A percentile compares a stretch with the other conserved stretches of the same genome.
Evolutionary conservation across 2,329 filamentous ascomycete genomes (phyloP).

Genomic region (Botrytis medusae): DNA sequence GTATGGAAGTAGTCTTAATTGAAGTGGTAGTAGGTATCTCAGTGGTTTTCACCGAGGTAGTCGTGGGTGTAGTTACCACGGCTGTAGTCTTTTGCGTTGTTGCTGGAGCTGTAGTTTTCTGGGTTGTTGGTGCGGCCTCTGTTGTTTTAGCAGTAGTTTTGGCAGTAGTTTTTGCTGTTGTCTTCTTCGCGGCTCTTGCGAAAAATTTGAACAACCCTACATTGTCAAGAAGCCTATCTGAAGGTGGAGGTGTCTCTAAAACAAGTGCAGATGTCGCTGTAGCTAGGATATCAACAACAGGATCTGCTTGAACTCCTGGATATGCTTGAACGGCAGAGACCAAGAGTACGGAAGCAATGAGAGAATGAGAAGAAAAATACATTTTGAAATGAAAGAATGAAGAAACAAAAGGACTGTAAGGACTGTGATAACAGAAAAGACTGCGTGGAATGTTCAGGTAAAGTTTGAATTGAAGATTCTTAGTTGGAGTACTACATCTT

Average conservation of each 20-base stretch:
- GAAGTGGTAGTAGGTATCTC: background rate
- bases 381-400: conserved; percentile 8
- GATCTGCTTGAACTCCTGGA: conserved; percentile 2
- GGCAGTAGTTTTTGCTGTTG: background rate
- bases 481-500: background rate
- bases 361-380: conserved; percentile 7
- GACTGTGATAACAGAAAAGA: conserved; percentile 8
- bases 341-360: conserved; percentile 7
- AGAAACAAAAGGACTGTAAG: background rate
- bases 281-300: background rate
- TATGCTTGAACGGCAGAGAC: conserved; percentile 12
- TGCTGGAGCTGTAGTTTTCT: conserved; percentile 1
- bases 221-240: background rate
- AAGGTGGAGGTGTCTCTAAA: background rate
- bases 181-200: conserved; percentile 11
- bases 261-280: background rate
- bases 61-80: background rate
- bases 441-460: background rate
- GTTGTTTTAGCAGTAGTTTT: background rate
- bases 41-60: background rate
- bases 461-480: background rate
- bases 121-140: background rate
- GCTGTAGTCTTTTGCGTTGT: conserved; percentile 2
- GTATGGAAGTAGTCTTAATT: background rate
- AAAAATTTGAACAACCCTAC: conserved; percentile 10